These are phyloP conservation scores for Tetrahymena thermophila DNA, from an alignment of 73 alveolate species.

Conservation along the genomic window DNA sequence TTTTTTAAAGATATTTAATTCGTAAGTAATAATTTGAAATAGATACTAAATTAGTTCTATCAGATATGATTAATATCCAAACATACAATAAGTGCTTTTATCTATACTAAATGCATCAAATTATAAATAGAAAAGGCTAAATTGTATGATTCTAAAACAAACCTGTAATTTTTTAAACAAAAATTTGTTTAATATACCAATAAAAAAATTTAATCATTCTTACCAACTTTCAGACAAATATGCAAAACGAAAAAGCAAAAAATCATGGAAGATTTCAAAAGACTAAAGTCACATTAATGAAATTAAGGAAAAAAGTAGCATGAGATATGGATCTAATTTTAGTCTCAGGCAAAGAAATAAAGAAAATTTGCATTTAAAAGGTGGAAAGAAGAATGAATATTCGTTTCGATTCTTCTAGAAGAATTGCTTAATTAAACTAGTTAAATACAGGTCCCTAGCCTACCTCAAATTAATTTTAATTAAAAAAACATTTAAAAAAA, in stretches of 20 bases:
- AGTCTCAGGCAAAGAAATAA: background rate
- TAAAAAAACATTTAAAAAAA: background rate
- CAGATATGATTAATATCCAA: background rate
- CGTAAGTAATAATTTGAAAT: background rate
- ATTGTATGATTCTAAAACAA: background rate
- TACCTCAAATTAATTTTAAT: background rate
- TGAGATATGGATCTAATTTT: background rate
- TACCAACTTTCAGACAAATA: background rate
- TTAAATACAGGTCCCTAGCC: background rate
- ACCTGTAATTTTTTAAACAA: background rate
- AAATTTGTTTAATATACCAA: background rate
- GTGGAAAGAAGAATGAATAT: background rate
- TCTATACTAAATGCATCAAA: background rate
- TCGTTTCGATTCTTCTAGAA: background rate
- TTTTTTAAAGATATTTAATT: background rate
- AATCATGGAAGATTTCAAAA: background rate
- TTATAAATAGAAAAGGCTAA: background rate
- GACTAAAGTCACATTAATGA: background rate
- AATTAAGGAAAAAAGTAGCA: background rate
- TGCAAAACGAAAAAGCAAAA: background rate
- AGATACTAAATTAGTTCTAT: background rate
- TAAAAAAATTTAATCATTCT: background rate
- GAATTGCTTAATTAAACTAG: background rate
- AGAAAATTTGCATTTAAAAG: background rate
- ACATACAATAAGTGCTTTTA: background rate